Percentiles rank a stretch among this genome's conserved stretches.
Conservation (phyloP, 1,284 basidiomycete genomes). For the Cronartium quercuum region DNA sequence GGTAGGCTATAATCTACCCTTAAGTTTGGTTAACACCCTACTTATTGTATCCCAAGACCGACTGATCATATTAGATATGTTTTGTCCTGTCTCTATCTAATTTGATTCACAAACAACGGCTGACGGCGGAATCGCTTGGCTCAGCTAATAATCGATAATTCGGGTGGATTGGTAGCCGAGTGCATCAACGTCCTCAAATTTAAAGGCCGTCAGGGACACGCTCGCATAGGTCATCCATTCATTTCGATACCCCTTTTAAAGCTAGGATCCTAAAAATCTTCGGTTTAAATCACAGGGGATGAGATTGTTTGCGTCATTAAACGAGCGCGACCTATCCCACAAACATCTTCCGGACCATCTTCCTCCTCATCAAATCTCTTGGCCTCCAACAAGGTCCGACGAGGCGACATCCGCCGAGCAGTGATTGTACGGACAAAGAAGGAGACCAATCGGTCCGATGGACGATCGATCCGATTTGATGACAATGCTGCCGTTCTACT, state of each 20-base stretch:
- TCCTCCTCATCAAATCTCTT: slow-evolving; percentile 41
- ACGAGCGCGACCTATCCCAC: slow-evolving; percentile 70
- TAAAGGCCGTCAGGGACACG: slow-evolving; percentile 75
- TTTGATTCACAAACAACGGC: background rate
- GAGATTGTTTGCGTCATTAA: slow-evolving; percentile 97
- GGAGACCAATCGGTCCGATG: slow-evolving; percentile 74
- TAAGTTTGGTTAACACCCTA: background rate
- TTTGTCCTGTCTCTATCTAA: background rate
- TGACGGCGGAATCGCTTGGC: background rate
- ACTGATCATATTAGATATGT: background rate
- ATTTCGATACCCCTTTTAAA: background rate
- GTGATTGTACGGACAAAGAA: slow-evolving; percentile 90
- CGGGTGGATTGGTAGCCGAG: slow-evolving; percentile 90
- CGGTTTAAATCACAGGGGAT: slow-evolving; percentile 59
- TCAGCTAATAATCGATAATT: slow-evolving; percentile 79
- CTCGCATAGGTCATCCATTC: slow-evolving; percentile 53
- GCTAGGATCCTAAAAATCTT: background rate
- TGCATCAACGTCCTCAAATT: slow-evolving; percentile 95
- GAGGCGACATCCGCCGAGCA: slow-evolving; percentile 87
- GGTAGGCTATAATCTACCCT: background rate
- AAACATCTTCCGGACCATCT: slow-evolving; percentile 24
- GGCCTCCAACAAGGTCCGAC: slow-evolving; percentile 58
- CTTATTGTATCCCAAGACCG: background rate
- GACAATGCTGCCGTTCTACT: slow-evolving; percentile 94
- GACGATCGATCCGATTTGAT: slow-evolving; percentile 80